Evolutionary conservation across 257 asterid genomes (phyloP), one percentile per base, ranked within the genome.

Genomic region (Salvia miltiorrhiza): DNA sequence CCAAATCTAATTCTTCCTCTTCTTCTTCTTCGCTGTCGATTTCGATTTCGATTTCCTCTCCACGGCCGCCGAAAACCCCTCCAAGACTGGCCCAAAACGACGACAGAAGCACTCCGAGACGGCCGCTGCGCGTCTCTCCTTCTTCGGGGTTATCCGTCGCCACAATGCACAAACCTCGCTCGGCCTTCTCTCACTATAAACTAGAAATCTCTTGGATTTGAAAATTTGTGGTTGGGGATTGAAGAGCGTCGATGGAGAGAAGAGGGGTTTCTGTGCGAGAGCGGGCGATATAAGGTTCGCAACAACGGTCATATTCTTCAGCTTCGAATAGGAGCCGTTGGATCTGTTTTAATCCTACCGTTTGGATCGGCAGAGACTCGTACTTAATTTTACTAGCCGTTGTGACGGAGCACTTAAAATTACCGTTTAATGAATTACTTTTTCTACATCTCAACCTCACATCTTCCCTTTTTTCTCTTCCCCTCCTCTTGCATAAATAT

Each of bases 31-130:
- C n/a, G n/a, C n/a, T n/a, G n/a, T n/a, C n/a, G n/a, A n/a, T n/a
- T n/a, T 54, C 33, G 5, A 1, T 7, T 37, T 21, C 73, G 48
- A 20, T 65, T 20, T 35, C 40, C 47, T 63, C 52, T 16, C 32
- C 69, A 21, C 55, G 58, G 13, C 65, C 56, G 24, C 92, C 84
- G 33, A 90, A 87, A 60, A 85, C 96, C 19, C 87, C 94, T 59
- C 86, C 95, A 61, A 89, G 62, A 78, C 89, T 89, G 1, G 87
- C 56, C 81, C 85, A 84, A 53, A 90, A 71, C 44, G 93, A 83
- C 9, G 93, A 84, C 8, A 90, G 64, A 69, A 90, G 79, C 79
- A 79, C 80, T 45, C 77, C 90, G 85, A 90, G 90, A 83, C 93
- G 90, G 77, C 95, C 86, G 72, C 82, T 81, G 50, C 73, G 84